A percentile compares a stretch with the other conserved stretches of the same genome.
Conservation (phyloP, 1,284 basidiomycete genomes). For the Tilletia horrida region DNA sequence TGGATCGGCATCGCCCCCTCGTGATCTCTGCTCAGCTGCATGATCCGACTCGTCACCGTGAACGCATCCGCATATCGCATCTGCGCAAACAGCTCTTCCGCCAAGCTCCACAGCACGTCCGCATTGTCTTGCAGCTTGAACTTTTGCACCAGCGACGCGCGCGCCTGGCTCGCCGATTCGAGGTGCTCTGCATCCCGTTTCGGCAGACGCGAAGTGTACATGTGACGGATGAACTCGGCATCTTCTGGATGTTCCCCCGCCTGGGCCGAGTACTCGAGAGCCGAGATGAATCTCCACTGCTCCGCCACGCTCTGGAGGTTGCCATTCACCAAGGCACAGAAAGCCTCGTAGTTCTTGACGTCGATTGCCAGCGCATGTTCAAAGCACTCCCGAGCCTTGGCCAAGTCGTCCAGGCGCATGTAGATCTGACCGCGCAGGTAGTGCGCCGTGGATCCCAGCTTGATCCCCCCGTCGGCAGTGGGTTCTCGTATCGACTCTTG, state of each 20-base stretch:
- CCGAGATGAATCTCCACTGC: conserved; percentile 89
- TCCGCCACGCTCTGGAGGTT: conserved; percentile 60
- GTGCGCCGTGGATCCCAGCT: conserved; percentile 63
- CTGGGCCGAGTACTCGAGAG: conserved; percentile 76
- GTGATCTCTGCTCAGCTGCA: conserved; percentile 42
- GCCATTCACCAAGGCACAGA: conserved; percentile 80
- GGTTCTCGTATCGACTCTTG: conserved; percentile 25
- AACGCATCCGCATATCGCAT: conserved; percentile 93
- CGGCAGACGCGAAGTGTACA: conserved; percentile 84
- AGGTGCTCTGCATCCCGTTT: conserved; percentile 60
- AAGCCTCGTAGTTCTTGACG: conserved; percentile 96
- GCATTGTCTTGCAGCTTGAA: conserved; percentile 81
- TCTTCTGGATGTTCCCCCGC: conserved; percentile 59
- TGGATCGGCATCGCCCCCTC: conserved; percentile 72
- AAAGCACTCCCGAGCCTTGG: conserved; percentile 85
- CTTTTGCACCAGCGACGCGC: conserved; percentile 12
- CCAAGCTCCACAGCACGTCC: conserved; percentile 85
- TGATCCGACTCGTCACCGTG: conserved; percentile 65
- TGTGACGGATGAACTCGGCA: conserved; percentile 70
- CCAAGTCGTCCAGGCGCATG: conserved; percentile 83
- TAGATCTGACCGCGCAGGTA: conserved; percentile 87
- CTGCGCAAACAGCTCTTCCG: conserved; percentile 80
- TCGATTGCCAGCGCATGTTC: conserved; percentile 91
- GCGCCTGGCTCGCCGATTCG: conserved; percentile 45
- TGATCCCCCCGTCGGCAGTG: conserved; percentile 55